These are phyloP conservation scores for Tubosaeta sp. DNA, from an alignment of 768 basidiomycete species.

Conservation along the genomic window DNA sequence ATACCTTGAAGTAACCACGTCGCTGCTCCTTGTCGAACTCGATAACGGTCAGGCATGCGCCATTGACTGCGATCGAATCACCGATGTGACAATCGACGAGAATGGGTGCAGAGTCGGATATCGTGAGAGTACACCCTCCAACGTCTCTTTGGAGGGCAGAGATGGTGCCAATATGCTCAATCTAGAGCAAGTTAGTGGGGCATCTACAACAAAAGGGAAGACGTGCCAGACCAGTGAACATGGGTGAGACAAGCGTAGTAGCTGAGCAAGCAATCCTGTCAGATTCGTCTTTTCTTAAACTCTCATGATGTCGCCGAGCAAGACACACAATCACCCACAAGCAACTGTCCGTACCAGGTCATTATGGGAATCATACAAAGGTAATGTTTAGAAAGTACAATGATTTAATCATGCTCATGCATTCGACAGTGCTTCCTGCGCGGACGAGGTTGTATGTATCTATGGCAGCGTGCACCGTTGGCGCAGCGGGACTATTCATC, in stretches of 20 bases:
- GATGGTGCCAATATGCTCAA: conserved; percentile 86
- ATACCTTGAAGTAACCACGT: conserved; percentile 87
- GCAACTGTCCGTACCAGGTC: conserved; percentile 16
- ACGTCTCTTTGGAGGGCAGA: conserved; percentile 56
- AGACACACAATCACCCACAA: neutral
- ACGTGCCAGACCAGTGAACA: conserved; percentile 77
- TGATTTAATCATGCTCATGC: conserved; percentile 9
- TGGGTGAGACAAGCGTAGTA: conserved; percentile 20
- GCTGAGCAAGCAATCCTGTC: too few relatives aligned
- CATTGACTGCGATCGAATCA: conserved; percentile 90
- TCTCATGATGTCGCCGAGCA: conserved; percentile 15
- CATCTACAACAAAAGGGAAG: neutral
- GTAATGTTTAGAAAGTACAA: conserved; percentile 18
- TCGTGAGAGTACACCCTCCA: conserved; percentile 79
- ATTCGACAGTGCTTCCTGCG: conserved; percentile 46
- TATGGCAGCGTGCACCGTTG: conserved; percentile 44
- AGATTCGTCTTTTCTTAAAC: neutral
- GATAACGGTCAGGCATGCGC: conserved; percentile 87
- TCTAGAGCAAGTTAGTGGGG: conserved; percentile 41
- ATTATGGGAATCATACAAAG: conserved; percentile 45
- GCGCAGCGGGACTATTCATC: conserved; percentile 41
- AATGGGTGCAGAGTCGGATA: conserved; percentile 66
- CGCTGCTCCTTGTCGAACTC: conserved; percentile 60
- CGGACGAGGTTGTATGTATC: conserved; percentile 50
- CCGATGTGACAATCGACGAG: conserved; percentile 88